Evolutionary conservation across 768 basidiomycete species (phyloP).

Genomic region (Lentinula sp.): DNA sequence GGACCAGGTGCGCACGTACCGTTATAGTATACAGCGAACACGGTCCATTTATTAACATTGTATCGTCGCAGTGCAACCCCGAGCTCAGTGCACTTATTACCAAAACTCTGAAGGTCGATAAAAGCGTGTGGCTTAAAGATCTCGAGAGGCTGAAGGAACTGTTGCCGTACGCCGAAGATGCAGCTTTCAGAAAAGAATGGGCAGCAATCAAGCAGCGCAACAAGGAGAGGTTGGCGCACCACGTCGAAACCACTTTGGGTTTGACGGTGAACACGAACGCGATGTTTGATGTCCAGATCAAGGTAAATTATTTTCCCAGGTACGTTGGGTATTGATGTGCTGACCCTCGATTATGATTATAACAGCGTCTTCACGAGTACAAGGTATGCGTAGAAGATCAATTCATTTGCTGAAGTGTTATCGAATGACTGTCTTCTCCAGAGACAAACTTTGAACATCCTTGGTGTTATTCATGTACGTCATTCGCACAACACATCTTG

Average conservation of each 20-base stretch:
- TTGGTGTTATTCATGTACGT: conserved; percentile 81
- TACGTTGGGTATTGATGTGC: too few species aligned
- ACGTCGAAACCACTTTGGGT: conserved; percentile 69
- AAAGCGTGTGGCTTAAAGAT: conserved; percentile 81
- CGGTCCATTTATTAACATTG: not conserved
- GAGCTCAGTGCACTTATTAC: conserved; percentile 81
- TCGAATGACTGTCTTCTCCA: conserved; percentile 17
- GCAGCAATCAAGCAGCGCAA: conserved; percentile 82
- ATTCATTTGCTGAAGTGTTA: not conserved
- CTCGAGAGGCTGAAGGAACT: conserved; percentile 74
- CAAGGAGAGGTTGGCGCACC: conserved; percentile 80
- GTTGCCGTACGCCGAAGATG: conserved; percentile 64
- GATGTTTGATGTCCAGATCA: conserved; percentile 90
- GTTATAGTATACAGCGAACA: not conserved
- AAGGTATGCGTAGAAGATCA: conserved; percentile 42
- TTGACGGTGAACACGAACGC: conserved; percentile 67
- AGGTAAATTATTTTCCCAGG: conserved; percentile 34
- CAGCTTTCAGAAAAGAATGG: conserved; percentile 75
- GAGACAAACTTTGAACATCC: conserved; percentile 93
- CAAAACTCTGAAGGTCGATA: conserved; percentile 68
- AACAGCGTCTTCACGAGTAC: conserved; percentile 85
- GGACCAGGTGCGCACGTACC: conserved; percentile 46
- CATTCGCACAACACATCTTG: not conserved
- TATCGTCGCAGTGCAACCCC: conserved; percentile 78
- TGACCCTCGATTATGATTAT: conserved; percentile 5